Base-by-base conservation (phyloP, 176 grass and related monocot genomes). In the Dendrocalamus sinicus region DNA sequence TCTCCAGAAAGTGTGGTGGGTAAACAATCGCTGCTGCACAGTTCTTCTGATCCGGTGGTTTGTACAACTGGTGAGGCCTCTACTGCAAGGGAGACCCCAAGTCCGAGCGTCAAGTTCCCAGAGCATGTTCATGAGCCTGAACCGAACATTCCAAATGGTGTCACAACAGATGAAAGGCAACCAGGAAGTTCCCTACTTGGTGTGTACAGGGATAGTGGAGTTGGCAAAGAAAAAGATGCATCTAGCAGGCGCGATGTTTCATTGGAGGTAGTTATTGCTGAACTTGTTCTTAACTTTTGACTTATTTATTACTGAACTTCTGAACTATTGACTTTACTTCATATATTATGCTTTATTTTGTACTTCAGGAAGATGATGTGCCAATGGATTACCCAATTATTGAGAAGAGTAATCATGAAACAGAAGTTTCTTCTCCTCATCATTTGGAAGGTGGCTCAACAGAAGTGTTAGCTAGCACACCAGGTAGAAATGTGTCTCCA, bases 331-430 rank as follows among this genome's bases (percentile, higher is more conserved):
- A 79, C 62, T 76, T 17, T 28, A 57, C 9, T 50, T 17, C 48
- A 84, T 53, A 61, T 62, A 55, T 83, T 67, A 76, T 54, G 7
- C 20, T 80, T 26, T 84, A 58, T 32, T 88, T 78, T 81, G 24
- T 80, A 37, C 55, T 86, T 88, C 57, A 95, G 93, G 93, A 61
- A 80, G 66, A 81, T 37, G 30, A 69, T 55, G 57, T 90, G n/a
- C 63, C 83, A 22, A 67, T 84, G 57, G 58, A 86, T 40, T 7
- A 43, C 69, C 32, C 62, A 71, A 50, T 86, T 54, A 53, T 35
- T 43, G 82, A 79, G 26, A 32, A 37, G 62, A 40, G 53, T 70
- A 83, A 26, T 58, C 14, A n/a, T 73, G 64, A 87, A 81, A 67
- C 66, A 53, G 76, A 60, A 69, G 51, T 79, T 85, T 67, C 47